Evolutionary conservation across 768 basidiomycete species (phyloP).

Genomic region (Leccinum obscurum): DNA sequence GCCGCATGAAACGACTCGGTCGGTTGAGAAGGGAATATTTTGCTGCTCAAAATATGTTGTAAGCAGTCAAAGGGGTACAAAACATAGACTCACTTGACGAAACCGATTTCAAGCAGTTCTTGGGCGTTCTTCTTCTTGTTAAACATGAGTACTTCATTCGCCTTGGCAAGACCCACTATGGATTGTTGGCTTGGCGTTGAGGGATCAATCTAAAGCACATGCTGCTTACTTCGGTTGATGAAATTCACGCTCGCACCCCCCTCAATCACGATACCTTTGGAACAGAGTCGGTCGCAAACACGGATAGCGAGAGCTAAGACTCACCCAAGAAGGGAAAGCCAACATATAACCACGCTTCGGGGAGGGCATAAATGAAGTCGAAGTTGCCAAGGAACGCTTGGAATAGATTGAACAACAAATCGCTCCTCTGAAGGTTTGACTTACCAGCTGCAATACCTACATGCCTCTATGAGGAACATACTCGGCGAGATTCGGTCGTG

Average conservation of each 20-base stretch:
- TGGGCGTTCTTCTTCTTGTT: conserved; percentile 64
- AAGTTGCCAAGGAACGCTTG: conserved; percentile 69
- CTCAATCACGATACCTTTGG: conserved; percentile 61
- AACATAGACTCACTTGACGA: conserved; percentile 54
- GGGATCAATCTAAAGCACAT: neutral
- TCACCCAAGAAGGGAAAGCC: conserved; percentile 67
- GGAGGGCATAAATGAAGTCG: conserved; percentile 71
- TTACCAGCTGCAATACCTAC: conserved; percentile 67
- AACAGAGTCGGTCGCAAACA: conserved; percentile 2
- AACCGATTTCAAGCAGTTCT: conserved; percentile 59
- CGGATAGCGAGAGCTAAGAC: conserved; percentile 2
- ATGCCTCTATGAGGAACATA: conserved; percentile 1
- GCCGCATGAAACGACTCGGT: conserved; percentile 53
- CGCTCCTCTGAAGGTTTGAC: neutral
- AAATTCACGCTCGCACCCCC: conserved; percentile 72
- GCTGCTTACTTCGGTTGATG: conserved; percentile 59
- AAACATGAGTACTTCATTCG: conserved; percentile 71
- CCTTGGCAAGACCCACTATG: conserved; percentile 67
- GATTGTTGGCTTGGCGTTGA: neutral
- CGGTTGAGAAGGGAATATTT: conserved; percentile 58
- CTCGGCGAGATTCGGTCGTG: neutral
- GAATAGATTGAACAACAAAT: neutral
- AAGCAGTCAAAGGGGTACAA: neutral
- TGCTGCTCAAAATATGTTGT: conserved; percentile 35
- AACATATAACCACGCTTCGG: conserved; percentile 58